Evolutionary conservation across 176 grass and related monocot genomes (phyloP), one percentile per base, ranked within the genome.

Genomic region (Hordeum marinum): DNA sequence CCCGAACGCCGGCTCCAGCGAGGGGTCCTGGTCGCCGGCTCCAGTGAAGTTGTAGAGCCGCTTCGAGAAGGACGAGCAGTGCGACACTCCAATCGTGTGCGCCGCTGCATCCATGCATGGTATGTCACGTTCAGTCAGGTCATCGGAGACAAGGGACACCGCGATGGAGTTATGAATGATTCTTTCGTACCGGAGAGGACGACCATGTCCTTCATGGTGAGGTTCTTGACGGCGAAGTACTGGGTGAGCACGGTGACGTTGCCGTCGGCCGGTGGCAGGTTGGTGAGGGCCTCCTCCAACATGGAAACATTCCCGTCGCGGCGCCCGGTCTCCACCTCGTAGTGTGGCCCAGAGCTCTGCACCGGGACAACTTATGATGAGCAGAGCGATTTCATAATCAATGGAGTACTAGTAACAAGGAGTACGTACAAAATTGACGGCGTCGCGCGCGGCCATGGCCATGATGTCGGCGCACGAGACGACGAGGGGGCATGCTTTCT

Each of bases 381-480:
- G 40, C 21, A 24, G 1, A 68, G 65, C 32, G 20, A 68, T 69
- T 35, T 9, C 35, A 4, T 9, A 64, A 64, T 64, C 13, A 3
- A 64, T 64, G 62, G 61, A 15, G 26, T 26, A 64, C 27, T 32
- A n/a, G 9, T 10, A 6, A 37, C 20, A 62, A 35, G 52, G 24
- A 68, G 2, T 4, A 81, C 79, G 20, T 88, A 94, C 92, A 29
- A 73, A 81, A 11, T 70, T 82, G 15, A 95, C 83, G 4, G 93
- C 85, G 62, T 95, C 94, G 3, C 94, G 69, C 2, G 93, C 94
- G 0, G 94, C 94, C 75, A 95, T 91, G 29, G 94, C 90, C 21
- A 95, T 71, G 83, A 93, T 93, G 87, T 95, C 90, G 34, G 90
- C 86, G 87, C 94, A 95, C 42, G 93, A 92, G 36, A 95, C 93